Conservation (phyloP, 495 filamentous ascomycete genomes). For the Recurvomyces mirabilis region DNA sequence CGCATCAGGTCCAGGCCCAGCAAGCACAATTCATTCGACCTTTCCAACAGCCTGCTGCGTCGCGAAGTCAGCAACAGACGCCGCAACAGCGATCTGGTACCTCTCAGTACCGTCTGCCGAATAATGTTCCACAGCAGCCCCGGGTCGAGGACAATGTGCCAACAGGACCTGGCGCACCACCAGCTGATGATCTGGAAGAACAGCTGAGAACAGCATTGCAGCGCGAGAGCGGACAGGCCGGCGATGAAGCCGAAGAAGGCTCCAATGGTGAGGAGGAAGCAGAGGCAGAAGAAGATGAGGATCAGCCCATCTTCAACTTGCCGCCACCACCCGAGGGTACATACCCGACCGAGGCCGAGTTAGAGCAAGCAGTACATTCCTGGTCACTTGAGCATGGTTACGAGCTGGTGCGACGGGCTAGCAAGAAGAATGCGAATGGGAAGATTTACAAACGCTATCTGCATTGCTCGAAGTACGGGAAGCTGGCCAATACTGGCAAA, state of each 20-base stretch:
- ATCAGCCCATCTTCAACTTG: slow-evolving; percentile 13
- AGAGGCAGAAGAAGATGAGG: not conserved
- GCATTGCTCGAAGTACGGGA: slow-evolving; percentile 18
- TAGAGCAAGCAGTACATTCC: slow-evolving; percentile 12
- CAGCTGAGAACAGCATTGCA: slow-evolving; percentile 15
- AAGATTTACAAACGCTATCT: slow-evolving; percentile 20
- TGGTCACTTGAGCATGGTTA: slow-evolving; percentile 19
- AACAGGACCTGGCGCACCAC: slow-evolving; percentile 6
- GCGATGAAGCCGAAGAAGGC: slow-evolving; percentile 4
- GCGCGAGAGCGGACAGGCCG: slow-evolving; percentile 2
- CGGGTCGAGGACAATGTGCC: slow-evolving; percentile 3
- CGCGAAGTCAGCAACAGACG: slow-evolving; percentile 4
- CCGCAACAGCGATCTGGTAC: slow-evolving; percentile 1
- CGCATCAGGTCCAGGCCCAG: not conserved
- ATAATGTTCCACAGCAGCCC: too few relatives aligned
- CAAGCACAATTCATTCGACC: not conserved
- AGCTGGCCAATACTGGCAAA: slow-evolving; percentile 9
- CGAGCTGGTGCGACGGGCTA: slow-evolving; percentile 17
- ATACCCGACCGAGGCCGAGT: slow-evolving; percentile 12
- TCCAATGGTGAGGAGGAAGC: not conserved
- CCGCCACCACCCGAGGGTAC: slow-evolving; percentile 17
- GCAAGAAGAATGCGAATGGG: slow-evolving; percentile 15
- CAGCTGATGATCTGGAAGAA: slow-evolving; percentile 7
- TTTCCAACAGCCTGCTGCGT: not conserved
- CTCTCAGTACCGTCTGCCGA: too few relatives aligned